Evolutionary conservation across 2,329 filamentous ascomycete genomes (phyloP).

Genomic region (Fusarium liriodendri): DNA sequence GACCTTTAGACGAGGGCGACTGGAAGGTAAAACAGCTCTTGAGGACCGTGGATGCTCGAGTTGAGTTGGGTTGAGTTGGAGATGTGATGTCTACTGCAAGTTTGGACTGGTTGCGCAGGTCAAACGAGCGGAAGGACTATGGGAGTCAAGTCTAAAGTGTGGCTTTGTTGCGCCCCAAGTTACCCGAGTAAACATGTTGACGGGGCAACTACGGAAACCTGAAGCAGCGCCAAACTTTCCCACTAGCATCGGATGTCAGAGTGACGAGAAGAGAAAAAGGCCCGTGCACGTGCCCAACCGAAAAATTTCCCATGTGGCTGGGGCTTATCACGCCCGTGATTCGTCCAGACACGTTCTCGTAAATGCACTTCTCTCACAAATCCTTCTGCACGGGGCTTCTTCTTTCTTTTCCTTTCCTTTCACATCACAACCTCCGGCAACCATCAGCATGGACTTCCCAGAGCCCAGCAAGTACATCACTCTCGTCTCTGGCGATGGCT

Average conservation of each 20-base stretch:
- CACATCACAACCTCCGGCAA: neutral
- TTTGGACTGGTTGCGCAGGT: slow-evolving; percentile 22
- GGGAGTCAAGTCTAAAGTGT: slow-evolving; percentile 40
- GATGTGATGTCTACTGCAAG: slow-evolving; percentile 31
- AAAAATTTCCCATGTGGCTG: slow-evolving; percentile 34
- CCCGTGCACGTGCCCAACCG: slow-evolving; percentile 36
- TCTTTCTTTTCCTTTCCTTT: slow-evolving; percentile 15
- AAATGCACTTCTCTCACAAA: slow-evolving; percentile 24
- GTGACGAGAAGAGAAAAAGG: slow-evolving; percentile 8
- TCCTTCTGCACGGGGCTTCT: slow-evolving; percentile 16
- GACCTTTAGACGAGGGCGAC: slow-evolving; percentile 3
- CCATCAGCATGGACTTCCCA: slow-evolving; percentile 38
- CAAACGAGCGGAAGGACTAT: slow-evolving; percentile 34
- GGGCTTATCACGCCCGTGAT: slow-evolving; percentile 15
- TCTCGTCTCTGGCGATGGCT: slow-evolving; percentile 79
- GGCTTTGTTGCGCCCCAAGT: slow-evolving; percentile 43
- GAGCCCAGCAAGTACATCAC: slow-evolving; percentile 76
- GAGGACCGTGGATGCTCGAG: slow-evolving; percentile 11
- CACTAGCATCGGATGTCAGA: slow-evolving; percentile 13
- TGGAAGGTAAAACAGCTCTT: neutral
- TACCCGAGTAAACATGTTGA: slow-evolving; percentile 50
- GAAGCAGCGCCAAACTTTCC: slow-evolving; percentile 4
- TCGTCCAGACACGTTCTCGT: slow-evolving; percentile 23
- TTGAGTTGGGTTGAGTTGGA: slow-evolving; percentile 2
- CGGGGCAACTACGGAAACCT: slow-evolving; percentile 46